Conservation (phyloP, 495 filamentous ascomycete species). For the Chaetomium tenue region DNA sequence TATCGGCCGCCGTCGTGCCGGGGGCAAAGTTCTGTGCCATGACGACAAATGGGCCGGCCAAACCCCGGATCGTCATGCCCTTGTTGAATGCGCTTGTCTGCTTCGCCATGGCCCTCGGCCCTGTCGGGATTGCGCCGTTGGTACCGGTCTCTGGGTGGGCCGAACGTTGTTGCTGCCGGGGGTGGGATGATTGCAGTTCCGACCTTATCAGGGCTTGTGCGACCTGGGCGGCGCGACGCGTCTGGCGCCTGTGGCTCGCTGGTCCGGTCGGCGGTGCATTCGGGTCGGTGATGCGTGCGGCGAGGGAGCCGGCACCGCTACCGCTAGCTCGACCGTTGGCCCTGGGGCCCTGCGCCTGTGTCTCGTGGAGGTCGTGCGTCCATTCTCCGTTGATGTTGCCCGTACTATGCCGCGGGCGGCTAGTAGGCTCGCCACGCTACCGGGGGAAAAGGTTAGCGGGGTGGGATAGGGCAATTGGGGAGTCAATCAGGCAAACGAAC, state of each 20-base stretch:
- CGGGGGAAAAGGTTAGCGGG: constrained; percentile 23
- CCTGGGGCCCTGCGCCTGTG: constrained; percentile 36
- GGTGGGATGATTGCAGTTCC: constrained; percentile 17
- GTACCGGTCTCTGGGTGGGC: constrained; percentile 20
- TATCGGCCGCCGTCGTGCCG: constrained; percentile 91
- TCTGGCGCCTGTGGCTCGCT: constrained; percentile 20
- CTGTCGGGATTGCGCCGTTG: constrained; percentile 16
- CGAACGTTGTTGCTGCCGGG: constrained; percentile 25
- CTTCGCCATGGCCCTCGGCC: constrained; percentile 9
- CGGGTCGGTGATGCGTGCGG: constrained; percentile 44
- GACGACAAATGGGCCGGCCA: constrained; percentile 78
- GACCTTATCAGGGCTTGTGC: constrained; percentile 34
- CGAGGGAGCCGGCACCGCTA: constrained; percentile 36
- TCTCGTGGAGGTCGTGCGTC: constrained; percentile 55
- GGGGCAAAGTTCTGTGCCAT: constrained; percentile 85
- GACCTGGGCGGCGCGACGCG: constrained; percentile 37
- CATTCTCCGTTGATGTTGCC: constrained; percentile 56
- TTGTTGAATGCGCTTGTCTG: constrained; percentile 18
- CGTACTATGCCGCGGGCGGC: constrained; percentile 27
- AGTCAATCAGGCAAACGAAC: constrained; percentile 40
- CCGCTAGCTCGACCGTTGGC: constrained; percentile 18
- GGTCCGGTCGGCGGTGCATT: constrained; percentile 31
- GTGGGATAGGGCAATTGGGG: constrained; percentile 9
- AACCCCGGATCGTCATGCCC: constrained; percentile 75
- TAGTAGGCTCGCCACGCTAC: constrained; percentile 25